A percentile compares a stretch with the other conserved stretches of the same genome.
These are phyloP conservation scores for Sporothrix brunneoviolacea DNA, from an alignment of 2,329 filamentous ascomycete genomes.

Conservation along the genomic window DNA sequence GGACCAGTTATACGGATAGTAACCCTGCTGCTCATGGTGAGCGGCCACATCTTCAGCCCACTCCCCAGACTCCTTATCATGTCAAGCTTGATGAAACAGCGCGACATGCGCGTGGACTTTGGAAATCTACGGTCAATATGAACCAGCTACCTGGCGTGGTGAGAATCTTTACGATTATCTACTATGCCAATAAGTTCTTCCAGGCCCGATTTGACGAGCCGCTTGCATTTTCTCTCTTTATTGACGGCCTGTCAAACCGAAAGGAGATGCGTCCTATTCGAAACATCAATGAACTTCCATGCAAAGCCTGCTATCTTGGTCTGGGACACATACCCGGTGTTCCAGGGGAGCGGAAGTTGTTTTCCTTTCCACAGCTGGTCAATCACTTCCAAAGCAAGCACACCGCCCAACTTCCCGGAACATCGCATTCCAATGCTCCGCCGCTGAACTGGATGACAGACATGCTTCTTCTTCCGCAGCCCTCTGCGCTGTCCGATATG, in stretches of 20 bases:
- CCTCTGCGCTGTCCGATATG: slow-evolving; percentile 24
- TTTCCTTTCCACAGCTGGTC: slow-evolving; percentile 54
- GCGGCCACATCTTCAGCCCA: no score
- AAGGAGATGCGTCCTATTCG: slow-evolving; percentile 51
- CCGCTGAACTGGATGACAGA: slow-evolving; percentile 38
- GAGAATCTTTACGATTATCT: slow-evolving; percentile 56
- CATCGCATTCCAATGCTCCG: no score
- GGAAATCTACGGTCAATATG: slow-evolving; percentile 53
- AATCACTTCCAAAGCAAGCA: no score
- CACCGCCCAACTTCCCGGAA: no score
- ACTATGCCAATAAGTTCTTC: slow-evolving; percentile 55
- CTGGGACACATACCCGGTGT: slow-evolving; percentile 24
- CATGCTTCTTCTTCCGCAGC: slow-evolving; percentile 39
- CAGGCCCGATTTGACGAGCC: slow-evolving; percentile 49
- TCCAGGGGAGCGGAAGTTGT: slow-evolving; percentile 33
- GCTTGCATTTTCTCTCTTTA: slow-evolving; percentile 52
- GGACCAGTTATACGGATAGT: no score
- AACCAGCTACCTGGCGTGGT: slow-evolving; percentile 56
- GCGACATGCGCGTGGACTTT: slow-evolving; percentile 52
- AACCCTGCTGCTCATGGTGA: no score
- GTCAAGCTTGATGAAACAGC: slow-evolving; percentile 46
- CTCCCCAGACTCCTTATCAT: slow-evolving; percentile 21
- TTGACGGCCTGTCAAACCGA: slow-evolving; percentile 49
- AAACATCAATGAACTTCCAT: slow-evolving; percentile 47
- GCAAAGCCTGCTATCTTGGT: slow-evolving; percentile 44